Conservation (phyloP, 2,329 filamentous ascomycete species). For the Cytospora schulzeri region DNA sequence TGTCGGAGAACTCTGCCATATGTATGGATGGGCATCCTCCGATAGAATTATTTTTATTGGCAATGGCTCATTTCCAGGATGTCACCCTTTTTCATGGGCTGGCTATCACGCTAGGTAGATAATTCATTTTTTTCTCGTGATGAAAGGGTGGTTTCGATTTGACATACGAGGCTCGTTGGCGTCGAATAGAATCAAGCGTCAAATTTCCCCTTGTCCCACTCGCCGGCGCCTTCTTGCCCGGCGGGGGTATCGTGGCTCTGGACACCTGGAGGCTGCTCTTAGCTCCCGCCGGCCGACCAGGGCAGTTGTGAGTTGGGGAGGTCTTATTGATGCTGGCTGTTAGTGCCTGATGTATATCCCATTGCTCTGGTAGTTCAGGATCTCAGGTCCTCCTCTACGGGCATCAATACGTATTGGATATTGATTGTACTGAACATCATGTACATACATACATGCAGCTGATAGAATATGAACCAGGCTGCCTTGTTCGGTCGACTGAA, state of each 20-base stretch:
- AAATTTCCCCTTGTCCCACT: conserved; percentile 27
- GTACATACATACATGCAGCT: neutral
- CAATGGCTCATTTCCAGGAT: neutral
- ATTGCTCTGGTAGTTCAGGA: neutral
- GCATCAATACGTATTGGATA: neutral
- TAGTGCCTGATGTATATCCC: conserved; percentile 18
- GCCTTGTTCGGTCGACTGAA: conserved; percentile 5
- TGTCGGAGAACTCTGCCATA: neutral
- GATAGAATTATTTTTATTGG: neutral
- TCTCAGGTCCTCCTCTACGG: no score
- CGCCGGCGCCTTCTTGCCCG: conserved; percentile 9
- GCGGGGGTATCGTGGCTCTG: conserved; percentile 28
- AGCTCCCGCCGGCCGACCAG: conserved; percentile 32
- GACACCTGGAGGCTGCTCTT: conserved; percentile 32
- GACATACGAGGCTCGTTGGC: conserved; percentile 18
- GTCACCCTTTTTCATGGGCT: neutral
- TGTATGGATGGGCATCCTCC: neutral
- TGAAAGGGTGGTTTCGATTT: conserved; percentile 2
- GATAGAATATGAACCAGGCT: conserved; percentile 2
- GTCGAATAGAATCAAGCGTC: conserved; percentile 20
- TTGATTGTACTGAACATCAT: no score
- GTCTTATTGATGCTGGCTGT: conserved; percentile 9
- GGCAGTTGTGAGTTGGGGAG: conserved; percentile 18
- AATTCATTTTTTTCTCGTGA: neutral
- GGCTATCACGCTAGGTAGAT: neutral